A percentile compares a stretch with the other conserved stretches of the same genome.
Conservation (phyloP, 768 basidiomycete species). For the Boletus bicolor region DNA sequence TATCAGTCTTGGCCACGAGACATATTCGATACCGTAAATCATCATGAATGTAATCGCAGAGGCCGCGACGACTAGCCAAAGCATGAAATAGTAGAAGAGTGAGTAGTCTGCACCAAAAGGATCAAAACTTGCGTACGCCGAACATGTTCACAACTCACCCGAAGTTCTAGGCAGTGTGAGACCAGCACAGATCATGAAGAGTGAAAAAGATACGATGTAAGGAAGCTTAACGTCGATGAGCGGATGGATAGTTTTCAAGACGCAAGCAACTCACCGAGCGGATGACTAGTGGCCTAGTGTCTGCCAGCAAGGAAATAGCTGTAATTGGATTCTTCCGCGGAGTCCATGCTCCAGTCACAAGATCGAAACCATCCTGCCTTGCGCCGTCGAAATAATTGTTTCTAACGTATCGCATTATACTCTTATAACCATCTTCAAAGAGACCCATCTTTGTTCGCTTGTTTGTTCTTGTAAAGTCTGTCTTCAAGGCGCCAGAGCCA, state of each 20-base stretch:
- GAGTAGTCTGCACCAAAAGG: constrained; percentile 62
- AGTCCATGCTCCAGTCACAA: constrained; percentile 88
- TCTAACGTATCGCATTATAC: constrained; percentile 80
- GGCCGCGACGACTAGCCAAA: constrained; percentile 70
- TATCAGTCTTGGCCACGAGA: constrained; percentile 88
- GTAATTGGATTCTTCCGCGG: constrained; percentile 74
- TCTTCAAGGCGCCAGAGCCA: constrained; percentile 94
- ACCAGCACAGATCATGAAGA: constrained; percentile 87
- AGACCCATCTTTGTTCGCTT: constrained; percentile 78
- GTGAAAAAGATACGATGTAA: constrained; percentile 70
- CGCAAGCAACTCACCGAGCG: constrained; percentile 63
- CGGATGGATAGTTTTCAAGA: neutral
- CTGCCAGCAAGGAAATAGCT: constrained; percentile 68
- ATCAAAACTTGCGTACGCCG: neutral
- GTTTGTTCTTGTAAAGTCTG: constrained; percentile 94
- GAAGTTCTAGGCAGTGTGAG: constrained; percentile 84
- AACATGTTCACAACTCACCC: constrained; percentile 47
- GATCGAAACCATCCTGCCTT: constrained; percentile 90
- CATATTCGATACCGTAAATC: constrained; percentile 89
- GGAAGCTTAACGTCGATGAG: constrained; percentile 62
- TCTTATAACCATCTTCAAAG: constrained; percentile 85
- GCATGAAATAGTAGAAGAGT: constrained; percentile 75
- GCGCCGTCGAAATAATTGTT: constrained; percentile 98
- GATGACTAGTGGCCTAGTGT: constrained; percentile 76
- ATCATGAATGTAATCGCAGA: constrained; percentile 69